Evolutionary conservation across 2,329 filamentous ascomycete species (phyloP).

Genomic region (Verticillium isaacii): DNA sequence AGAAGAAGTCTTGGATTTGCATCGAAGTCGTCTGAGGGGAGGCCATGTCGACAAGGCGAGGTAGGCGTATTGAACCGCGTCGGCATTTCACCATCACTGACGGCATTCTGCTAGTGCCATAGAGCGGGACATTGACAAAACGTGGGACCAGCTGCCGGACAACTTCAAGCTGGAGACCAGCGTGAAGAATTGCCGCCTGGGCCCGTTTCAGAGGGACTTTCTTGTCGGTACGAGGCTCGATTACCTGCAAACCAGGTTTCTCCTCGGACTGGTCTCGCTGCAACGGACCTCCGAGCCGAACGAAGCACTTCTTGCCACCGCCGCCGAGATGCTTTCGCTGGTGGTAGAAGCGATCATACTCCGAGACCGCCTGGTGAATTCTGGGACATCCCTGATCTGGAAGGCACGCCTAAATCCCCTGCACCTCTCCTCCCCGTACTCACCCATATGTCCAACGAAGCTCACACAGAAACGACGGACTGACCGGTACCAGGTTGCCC

Average conservation of each 20-base stretch:
- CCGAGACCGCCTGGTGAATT: slow-evolving; percentile 9
- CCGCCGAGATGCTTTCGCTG: slow-evolving; percentile 11
- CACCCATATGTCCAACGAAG: background rate
- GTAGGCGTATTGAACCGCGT: background rate
- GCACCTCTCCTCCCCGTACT: background rate
- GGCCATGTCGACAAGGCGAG: background rate
- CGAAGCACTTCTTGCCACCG: slow-evolving; percentile 4
- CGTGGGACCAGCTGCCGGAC: slow-evolving; percentile 9
- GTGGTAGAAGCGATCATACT: slow-evolving; percentile 12
- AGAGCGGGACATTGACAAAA: slow-evolving; percentile 4
- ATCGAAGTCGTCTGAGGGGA: background rate
- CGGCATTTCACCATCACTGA: background rate
- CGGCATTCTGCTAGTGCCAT: slow-evolving; percentile 4
- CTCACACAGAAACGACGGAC: background rate
- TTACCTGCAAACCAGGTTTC: slow-evolving; percentile 11
- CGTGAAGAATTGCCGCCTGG: slow-evolving; percentile 5
- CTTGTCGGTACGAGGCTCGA: slow-evolving; percentile 9
- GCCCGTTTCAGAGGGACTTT: slow-evolving; percentile 10
- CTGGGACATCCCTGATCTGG: slow-evolving; percentile 12
- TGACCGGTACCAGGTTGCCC: slow-evolving; percentile 5
- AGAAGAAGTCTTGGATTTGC: slow-evolving; percentile 11
- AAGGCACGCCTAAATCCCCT: slow-evolving; percentile 5
- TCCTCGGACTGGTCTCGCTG: slow-evolving; percentile 4
- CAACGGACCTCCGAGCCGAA: slow-evolving; percentile 6
- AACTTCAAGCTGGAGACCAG: slow-evolving; percentile 6